phyloP scores from a whole-genome alignment of 2,329 filamentous ascomycete genomes.

The Chaetomium sp. region DNA sequence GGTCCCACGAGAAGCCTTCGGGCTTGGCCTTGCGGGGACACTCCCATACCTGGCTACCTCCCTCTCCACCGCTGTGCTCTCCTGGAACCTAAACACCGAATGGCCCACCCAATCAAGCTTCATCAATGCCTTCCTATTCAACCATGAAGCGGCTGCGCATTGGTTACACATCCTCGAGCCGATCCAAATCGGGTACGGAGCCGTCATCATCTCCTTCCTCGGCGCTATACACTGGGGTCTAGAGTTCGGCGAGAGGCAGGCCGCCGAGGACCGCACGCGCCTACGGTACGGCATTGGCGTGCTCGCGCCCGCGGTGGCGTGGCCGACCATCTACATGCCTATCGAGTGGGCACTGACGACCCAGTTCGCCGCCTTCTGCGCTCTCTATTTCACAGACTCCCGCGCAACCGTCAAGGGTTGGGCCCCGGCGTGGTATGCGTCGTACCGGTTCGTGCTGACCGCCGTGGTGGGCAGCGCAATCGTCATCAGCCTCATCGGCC shows the following conservation, averaged over 20 bases:
- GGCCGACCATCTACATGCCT: slow-evolving; percentile 85
- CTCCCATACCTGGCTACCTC: slow-evolving; percentile 86
- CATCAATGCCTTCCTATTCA: slow-evolving; percentile 67
- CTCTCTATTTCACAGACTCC: slow-evolving; percentile 82
- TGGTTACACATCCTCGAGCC: slow-evolving; percentile 78
- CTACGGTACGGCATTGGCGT: slow-evolving; percentile 84
- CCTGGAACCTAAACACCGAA: slow-evolving; percentile 77
- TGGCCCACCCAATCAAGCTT: slow-evolving; percentile 61
- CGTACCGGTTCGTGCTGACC: slow-evolving; percentile 89
- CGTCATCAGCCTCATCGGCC: slow-evolving; percentile 76
- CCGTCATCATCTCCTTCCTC: slow-evolving; percentile 89
- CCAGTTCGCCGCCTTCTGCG: slow-evolving; percentile 83
- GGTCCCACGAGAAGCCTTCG: slow-evolving; percentile 68
- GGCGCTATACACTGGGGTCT: slow-evolving; percentile 93
- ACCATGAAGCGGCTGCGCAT: slow-evolving; percentile 69
- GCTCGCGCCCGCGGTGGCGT: slow-evolving; percentile 76
- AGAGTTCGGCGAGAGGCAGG: slow-evolving; percentile 75
- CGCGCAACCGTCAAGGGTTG: slow-evolving; percentile 73
- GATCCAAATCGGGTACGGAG: slow-evolving; percentile 87
- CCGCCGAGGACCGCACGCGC: slow-evolving; percentile 63
- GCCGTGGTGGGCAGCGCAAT: slow-evolving; percentile 85
- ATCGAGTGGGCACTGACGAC: slow-evolving; percentile 81
- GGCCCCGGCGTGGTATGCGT: slow-evolving; percentile 82
- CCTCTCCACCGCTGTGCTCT: slow-evolving; percentile 76
- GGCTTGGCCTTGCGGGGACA: slow-evolving; percentile 74